Conservation (phyloP, 2,329 filamentous ascomycete genomes). For the Parastagonospora avenae region DNA sequence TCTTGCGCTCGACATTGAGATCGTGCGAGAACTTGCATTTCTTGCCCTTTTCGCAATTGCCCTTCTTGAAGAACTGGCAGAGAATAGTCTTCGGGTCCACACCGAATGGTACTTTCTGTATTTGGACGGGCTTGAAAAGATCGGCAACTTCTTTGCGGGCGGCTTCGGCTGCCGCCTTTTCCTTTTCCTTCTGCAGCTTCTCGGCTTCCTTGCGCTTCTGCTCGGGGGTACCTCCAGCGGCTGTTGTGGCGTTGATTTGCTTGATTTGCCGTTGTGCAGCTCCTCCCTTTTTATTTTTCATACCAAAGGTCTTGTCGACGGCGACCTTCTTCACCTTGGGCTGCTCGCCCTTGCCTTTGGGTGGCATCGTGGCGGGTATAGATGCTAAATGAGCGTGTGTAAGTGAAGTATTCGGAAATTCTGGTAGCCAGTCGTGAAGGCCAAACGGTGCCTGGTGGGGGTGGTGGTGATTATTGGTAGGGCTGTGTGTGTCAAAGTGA, state of each 20-base stretch:
- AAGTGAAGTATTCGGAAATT: slow-evolving; percentile 12
- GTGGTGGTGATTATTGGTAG: slow-evolving; percentile 5
- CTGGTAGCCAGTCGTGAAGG: slow-evolving; percentile 19
- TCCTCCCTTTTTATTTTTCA: slow-evolving; percentile 99
- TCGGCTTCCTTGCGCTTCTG: slow-evolving; percentile 79
- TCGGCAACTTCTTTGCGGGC: slow-evolving; percentile 80
- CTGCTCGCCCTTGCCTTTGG: slow-evolving; percentile 61
- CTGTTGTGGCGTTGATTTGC: slow-evolving; percentile 71
- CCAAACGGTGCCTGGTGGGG: slow-evolving; percentile 20
- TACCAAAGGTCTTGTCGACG: slow-evolving; percentile 97
- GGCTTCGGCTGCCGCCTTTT: slow-evolving; percentile 88
- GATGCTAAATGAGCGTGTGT: slow-evolving; percentile 13
- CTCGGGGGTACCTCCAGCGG: slow-evolving; percentile 72
- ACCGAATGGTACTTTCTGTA: slow-evolving; percentile 97
- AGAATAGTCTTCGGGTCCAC: slow-evolving; percentile 97
- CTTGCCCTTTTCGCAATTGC: slow-evolving; percentile 87
- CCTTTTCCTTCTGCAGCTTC: slow-evolving; percentile 72
- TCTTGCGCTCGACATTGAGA: slow-evolving; percentile 84
- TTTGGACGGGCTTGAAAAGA: slow-evolving; percentile 88
- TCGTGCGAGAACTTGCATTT: slow-evolving; percentile 99
- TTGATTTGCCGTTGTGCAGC: slow-evolving; percentile 89
- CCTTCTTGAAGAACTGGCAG: slow-evolving; percentile 97
- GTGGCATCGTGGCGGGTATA: slow-evolving; percentile 65
- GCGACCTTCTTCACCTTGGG: slow-evolving; percentile 66
- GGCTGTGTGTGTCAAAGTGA: slow-evolving; percentile 38